phyloP scores from a whole-genome alignment of 2,329 filamentous ascomycete genomes.

The Aulographum hederae region DNA sequence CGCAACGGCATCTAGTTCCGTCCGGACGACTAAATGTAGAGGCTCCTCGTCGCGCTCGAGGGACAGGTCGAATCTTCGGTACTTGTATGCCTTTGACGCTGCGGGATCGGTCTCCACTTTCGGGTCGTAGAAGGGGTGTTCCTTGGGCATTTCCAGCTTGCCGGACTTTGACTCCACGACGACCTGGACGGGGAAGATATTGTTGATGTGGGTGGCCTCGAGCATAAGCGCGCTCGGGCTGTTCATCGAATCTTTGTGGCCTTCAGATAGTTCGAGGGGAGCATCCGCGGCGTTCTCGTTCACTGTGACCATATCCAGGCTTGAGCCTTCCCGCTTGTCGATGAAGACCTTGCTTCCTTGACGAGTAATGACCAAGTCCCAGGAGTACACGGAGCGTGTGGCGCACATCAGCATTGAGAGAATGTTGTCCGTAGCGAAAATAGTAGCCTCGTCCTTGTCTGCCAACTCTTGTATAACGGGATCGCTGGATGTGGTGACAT shows the following conservation, averaged over 20 bases:
- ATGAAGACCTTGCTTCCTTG: conserved; percentile 96
- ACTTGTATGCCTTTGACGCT: conserved; percentile 95
- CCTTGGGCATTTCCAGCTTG: conserved; percentile 69
- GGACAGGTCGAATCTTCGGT: conserved; percentile 89
- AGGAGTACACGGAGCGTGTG: conserved; percentile 89
- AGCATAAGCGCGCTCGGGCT: conserved; percentile 82
- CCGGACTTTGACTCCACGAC: conserved; percentile 59
- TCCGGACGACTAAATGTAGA: conserved; percentile 80
- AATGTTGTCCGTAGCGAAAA: conserved; percentile 93
- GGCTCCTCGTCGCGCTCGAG: conserved; percentile 83
- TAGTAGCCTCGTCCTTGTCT: conserved; percentile 87
- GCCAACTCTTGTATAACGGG: conserved; percentile 93
- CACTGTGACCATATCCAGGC: conserved; percentile 92
- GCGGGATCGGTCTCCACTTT: conserved; percentile 84
- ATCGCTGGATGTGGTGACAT: conserved; percentile 90
- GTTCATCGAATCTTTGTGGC: conserved; percentile 89
- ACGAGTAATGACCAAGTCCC: conserved; percentile 89
- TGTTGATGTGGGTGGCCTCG: conserved; percentile 99
- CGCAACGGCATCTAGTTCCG: conserved; percentile 86
- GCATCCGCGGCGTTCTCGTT: conserved; percentile 97
- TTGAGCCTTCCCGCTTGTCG: conserved; percentile 92
- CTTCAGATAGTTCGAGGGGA: conserved; percentile 77
- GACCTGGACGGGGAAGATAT: conserved; percentile 96
- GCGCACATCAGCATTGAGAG: conserved; percentile 99
- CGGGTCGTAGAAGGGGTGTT: conserved; percentile 95